phyloP scores from a whole-genome alignment of 2,329 filamentous ascomycete species.

The Venturia effusa region DNA sequence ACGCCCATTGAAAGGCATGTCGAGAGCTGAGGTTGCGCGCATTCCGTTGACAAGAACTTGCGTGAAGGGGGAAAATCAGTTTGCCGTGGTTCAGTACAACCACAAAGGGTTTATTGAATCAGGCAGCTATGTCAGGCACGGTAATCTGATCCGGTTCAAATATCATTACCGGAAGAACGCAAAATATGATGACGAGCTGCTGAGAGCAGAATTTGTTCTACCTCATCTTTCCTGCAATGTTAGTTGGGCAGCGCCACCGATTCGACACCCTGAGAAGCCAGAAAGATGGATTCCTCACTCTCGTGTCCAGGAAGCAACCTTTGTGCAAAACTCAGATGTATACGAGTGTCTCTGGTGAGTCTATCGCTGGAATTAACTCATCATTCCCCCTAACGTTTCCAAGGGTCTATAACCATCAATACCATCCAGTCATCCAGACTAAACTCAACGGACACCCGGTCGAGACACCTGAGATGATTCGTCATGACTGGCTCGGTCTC shows the following conservation, averaged over 20 bases:
- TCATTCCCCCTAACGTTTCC: neutral
- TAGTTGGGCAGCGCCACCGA: constrained; percentile 43
- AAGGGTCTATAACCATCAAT: constrained; percentile 27
- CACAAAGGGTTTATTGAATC: constrained; percentile 41
- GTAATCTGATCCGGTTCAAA: constrained; percentile 42
- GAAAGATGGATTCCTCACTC: constrained; percentile 46
- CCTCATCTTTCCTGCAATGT: constrained; percentile 44
- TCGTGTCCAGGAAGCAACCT: constrained; percentile 43
- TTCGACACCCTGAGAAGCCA: constrained; percentile 38
- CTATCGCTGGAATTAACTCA: neutral
- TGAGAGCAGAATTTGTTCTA: constrained; percentile 43
- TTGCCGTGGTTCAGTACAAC: constrained; percentile 41
- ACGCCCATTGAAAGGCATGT: constrained; percentile 26
- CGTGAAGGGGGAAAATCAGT: constrained; percentile 32
- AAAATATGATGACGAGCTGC: constrained; percentile 43
- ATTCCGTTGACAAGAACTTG: constrained; percentile 33
- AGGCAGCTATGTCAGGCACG: constrained; percentile 43
- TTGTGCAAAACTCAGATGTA: constrained; percentile 41
- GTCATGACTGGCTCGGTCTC: constrained; percentile 32
- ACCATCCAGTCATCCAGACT: constrained; percentile 27
- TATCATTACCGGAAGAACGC: constrained; percentile 45
- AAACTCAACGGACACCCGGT: constrained; percentile 39
- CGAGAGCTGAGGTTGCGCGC: constrained; percentile 25
- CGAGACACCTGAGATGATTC: constrained; percentile 45
- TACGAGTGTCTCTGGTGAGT: constrained; percentile 35